Base-by-base conservation (phyloP, 139 green algal genomes). In the Dunaliella primolecta region DNA sequence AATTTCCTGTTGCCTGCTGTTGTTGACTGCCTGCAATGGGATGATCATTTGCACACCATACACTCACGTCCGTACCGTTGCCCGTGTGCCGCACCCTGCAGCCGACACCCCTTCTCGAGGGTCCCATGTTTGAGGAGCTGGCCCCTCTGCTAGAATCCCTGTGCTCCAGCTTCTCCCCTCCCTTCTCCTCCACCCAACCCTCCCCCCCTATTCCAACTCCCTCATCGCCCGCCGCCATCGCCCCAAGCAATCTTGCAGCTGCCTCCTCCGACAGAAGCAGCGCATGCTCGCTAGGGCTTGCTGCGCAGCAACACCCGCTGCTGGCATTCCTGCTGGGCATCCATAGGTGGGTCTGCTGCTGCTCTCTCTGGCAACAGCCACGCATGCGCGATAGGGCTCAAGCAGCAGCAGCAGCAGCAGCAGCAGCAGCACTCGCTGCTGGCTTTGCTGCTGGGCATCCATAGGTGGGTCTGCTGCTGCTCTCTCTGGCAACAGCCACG, bases 121-220 rank as follows among this genome's bases (percentile, higher is more conserved):
- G 15, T 7, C 46, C 46, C 46, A 7, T 25, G 7, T 64, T 64
- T 20, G 78, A 82, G 35, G 86, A 86, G 46, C 83, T 92, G 56
- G 84, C 76, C 33, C 46, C 46, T 15, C 46, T 64, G 7, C 15
- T 64, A 64, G 46, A 64, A 15, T 64, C 46, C 46, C 46, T 64
- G 15, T n/a, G n/a, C n/a, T n/a, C n/a, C n/a, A n/a, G n/a, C n/a
- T n/a, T n/a, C n/a, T n/a, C n/a, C n/a, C n/a, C n/a, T n/a, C n/a
- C n/a, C n/a, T n/a, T n/a, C n/a, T n/a, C n/a, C n/a, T n/a, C n/a
- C n/a, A n/a, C n/a, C n/a, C n/a, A n/a, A n/a, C n/a, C n/a, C n/a
- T n/a, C n/a, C n/a, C 85, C 83, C 2, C 84, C 91, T 21, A 75
- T 93, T 36, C 72, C 75, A 21, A 81, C 71, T 30, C 84, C 92